Evolutionary conservation across 441 rosid species (phyloP).

Genomic region (Corymbia citriodora): DNA sequence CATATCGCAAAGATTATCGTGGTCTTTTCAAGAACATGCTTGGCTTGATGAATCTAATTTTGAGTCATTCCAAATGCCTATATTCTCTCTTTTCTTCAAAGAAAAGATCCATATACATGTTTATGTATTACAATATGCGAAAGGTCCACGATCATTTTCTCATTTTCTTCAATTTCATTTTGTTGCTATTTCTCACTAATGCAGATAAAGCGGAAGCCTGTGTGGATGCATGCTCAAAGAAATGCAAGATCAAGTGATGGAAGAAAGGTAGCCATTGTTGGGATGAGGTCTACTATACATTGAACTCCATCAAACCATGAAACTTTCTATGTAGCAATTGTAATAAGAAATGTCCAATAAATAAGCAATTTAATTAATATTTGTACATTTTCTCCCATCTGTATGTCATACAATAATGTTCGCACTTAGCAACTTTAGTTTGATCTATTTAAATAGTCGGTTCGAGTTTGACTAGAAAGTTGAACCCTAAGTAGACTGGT

Average conservation of each 20-base stretch:
- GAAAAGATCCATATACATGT: background rate
- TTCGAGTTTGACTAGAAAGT: background rate
- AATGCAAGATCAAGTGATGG: background rate
- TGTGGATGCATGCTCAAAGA: background rate
- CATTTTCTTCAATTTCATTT: background rate
- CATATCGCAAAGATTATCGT: background rate
- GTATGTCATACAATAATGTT: background rate
- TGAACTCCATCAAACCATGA: background rate
- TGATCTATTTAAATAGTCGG: background rate
- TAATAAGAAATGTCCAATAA: background rate
- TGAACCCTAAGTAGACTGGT: background rate
- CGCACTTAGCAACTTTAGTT: background rate
- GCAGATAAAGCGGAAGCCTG: background rate
- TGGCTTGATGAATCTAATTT: background rate
- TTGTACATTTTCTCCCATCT: background rate
- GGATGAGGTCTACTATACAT: background rate
- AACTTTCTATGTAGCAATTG: background rate
- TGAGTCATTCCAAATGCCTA: background rate
- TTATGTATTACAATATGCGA: background rate
- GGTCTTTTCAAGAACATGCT: background rate
- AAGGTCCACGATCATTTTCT: background rate
- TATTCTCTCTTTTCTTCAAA: background rate
- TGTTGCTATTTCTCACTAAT: background rate
- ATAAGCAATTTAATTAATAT: background rate
- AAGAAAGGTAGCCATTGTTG: background rate